These are phyloP conservation scores for Beverwykella pulmonaria DNA, from an alignment of 495 filamentous ascomycete genomes.

Conservation along the genomic window DNA sequence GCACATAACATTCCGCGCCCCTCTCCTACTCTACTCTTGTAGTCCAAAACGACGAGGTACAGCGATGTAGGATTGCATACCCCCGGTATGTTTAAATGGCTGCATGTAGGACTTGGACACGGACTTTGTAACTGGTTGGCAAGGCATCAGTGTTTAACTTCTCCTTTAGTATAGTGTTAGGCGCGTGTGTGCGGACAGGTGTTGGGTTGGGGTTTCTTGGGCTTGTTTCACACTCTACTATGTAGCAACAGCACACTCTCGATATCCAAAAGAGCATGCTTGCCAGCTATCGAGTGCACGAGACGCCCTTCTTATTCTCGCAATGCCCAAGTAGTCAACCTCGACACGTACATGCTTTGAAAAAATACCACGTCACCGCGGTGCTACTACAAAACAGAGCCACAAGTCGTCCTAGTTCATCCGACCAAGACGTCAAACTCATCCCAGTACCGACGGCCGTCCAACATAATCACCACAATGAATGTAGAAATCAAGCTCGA, in stretches of 20 bases:
- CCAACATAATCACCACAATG: too few relatives aligned
- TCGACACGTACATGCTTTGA: too few relatives aligned
- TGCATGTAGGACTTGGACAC: not conserved
- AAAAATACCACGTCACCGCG: too few relatives aligned
- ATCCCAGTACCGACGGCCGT: too few relatives aligned
- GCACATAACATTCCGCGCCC: not conserved
- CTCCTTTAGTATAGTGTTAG: not conserved
- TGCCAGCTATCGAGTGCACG: not conserved
- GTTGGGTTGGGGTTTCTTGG: not conserved
- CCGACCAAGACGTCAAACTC: too few relatives aligned
- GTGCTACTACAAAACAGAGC: too few relatives aligned
- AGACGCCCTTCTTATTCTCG: too few relatives aligned
- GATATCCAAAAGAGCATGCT: conserved; percentile 1
- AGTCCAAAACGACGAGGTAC: not conserved
- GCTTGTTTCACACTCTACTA: not conserved
- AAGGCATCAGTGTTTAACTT: not conserved
- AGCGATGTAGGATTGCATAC: not conserved
- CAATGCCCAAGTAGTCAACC: too few relatives aligned
- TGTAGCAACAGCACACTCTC: conserved; percentile 13
- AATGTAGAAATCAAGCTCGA: too few relatives aligned
- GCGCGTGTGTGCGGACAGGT: not conserved
- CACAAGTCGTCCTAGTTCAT: too few relatives aligned
- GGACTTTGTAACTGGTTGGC: not conserved
- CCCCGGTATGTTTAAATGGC: not conserved
- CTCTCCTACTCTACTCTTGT: not conserved